These are phyloP conservation scores for Colletotrichum musicola DNA, from an alignment of 2,329 filamentous ascomycete genomes.

Conservation along the genomic window DNA sequence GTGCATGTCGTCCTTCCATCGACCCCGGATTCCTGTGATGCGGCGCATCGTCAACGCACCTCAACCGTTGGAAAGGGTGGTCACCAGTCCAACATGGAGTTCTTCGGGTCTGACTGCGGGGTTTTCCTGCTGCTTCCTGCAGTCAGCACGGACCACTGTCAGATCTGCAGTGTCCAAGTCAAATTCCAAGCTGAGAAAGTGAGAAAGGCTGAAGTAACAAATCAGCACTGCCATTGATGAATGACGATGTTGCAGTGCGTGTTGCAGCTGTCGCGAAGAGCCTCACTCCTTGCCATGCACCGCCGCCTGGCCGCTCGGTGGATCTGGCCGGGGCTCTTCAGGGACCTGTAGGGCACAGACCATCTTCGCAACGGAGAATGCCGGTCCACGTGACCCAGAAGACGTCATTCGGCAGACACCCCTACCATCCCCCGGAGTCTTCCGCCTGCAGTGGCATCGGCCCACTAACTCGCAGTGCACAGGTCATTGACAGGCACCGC, in stretches of 20 bases:
- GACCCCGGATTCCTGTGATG: not conserved
- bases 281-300: no score
- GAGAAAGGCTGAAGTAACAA: not conserved
- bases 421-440: not conserved
- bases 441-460: not conserved
- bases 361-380: not conserved
- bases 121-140: slow-evolving; percentile 1
- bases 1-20: not conserved
- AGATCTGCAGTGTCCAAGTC: not conserved
- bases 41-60: not conserved
- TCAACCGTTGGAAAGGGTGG: not conserved
- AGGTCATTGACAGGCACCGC: slow-evolving; percentile 7
- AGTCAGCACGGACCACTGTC: not conserved
- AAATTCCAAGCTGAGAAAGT: not conserved
- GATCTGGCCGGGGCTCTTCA: not conserved
- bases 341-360: not conserved
- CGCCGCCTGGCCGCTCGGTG: no score
- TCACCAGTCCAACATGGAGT: slow-evolving; percentile 6
- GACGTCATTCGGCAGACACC: slow-evolving; percentile 28
- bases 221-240: not conserved
- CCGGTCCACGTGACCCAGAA: not conserved
- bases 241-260: not conserved
- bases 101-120: slow-evolving; percentile 8
- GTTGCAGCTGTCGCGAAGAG: not conserved
- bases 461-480: slow-evolving; percentile 2